Evolutionary conservation across 306 rosid genomes (phyloP).

Genomic region (Pyrus pyrifolia): DNA sequence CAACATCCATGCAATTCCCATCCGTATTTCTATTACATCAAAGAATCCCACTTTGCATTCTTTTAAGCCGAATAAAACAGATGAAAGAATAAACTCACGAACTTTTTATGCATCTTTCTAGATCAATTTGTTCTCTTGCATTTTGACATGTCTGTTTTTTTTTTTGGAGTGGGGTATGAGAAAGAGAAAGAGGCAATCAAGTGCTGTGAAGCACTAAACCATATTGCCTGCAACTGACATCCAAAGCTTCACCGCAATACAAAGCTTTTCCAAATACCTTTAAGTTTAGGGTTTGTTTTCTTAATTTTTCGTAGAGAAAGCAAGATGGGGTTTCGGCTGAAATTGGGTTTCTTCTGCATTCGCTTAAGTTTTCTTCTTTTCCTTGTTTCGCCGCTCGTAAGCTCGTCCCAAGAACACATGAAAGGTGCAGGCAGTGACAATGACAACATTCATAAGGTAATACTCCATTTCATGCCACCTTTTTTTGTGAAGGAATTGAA

Average conservation of each 20-base stretch:
- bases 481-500: background rate
- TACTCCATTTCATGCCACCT: background rate
- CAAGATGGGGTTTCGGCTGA: conserved; percentile 36
- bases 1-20: conserved; percentile 36
- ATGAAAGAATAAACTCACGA: background rate
- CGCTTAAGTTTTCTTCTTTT: conserved; percentile 30
- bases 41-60: conserved; percentile 17
- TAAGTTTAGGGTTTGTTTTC: background rate
- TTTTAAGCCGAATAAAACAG: conserved; percentile 4
- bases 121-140: background rate
- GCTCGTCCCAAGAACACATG: conserved; percentile 40
- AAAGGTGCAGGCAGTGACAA: conserved; percentile 18
- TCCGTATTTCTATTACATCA: background rate
- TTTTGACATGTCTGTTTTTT: background rate
- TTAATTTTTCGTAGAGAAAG: conserved; percentile 9
- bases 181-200: background rate
- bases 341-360: conserved; percentile 33
- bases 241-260: conserved; percentile 2
- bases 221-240: background rate
- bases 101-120: background rate
- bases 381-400: conserved; percentile 24
- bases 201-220: conserved; percentile 1
- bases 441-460: conserved; percentile 40
- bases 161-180: background rate
- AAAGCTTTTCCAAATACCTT: background rate